Evolutionary conservation across 495 filamentous ascomycete genomes (phyloP).

Genomic region (Lasiosphaeriaceae sp.): DNA sequence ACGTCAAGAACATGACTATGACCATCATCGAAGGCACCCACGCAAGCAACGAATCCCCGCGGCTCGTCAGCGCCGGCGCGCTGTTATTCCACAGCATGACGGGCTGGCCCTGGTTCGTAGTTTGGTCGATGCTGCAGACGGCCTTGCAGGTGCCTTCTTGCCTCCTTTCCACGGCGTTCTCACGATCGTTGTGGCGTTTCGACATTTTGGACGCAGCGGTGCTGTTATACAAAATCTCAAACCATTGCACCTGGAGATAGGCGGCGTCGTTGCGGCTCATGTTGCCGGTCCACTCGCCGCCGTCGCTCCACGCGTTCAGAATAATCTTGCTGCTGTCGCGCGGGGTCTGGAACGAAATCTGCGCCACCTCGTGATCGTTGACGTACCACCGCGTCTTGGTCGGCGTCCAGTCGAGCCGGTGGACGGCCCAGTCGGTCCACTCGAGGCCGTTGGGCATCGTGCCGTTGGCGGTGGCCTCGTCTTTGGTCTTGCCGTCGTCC

Average conservation of each 20-base stretch:
- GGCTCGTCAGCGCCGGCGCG: too few relatives aligned
- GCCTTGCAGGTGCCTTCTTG: constrained; percentile 25
- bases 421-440: constrained; percentile 67
- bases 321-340: constrained; percentile 56
- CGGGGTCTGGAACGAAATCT: constrained; percentile 61
- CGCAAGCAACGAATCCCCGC: too few relatives aligned
- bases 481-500: constrained; percentile 40
- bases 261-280: constrained; percentile 58
- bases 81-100: constrained; percentile 39
- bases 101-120: constrained; percentile 36
- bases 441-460: constrained; percentile 42
- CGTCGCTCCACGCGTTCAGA: constrained; percentile 75
- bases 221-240: constrained; percentile 68
- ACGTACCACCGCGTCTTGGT: constrained; percentile 64
- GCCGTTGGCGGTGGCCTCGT: constrained; percentile 42
- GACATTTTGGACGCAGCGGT: constrained; percentile 18
- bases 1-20: too few relatives aligned
- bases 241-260: constrained; percentile 67
- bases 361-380: constrained; percentile 51
- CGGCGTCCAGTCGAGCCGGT: constrained; percentile 69
- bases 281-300: constrained; percentile 68
- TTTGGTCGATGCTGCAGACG: constrained; percentile 51
- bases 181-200: background rate
- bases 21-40: too few relatives aligned
- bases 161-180: constrained; percentile 6